phyloP scores from a whole-genome alignment of 1,139 yeast genomes.

The Yamadazyma mexicana region DNA sequence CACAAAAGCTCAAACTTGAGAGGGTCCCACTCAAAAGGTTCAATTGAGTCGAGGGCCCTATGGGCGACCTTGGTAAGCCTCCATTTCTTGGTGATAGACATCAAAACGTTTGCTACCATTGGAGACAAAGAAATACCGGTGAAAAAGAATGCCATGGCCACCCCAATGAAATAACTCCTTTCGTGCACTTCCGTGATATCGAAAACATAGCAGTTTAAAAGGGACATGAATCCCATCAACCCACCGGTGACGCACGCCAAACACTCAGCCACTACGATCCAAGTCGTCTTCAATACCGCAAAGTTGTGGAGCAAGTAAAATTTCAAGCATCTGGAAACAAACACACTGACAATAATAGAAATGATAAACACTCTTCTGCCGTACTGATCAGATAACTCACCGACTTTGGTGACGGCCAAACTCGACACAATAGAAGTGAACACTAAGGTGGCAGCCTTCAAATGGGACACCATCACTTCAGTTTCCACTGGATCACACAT shows the following conservation, averaged over 20 bases:
- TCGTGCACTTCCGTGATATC: slow-evolving; percentile 61
- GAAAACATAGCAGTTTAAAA: slow-evolving; percentile 58
- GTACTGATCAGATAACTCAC: slow-evolving; percentile 58
- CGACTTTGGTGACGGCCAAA: slow-evolving; percentile 46
- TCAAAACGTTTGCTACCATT: slow-evolving; percentile 44
- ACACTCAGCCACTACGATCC: slow-evolving; percentile 33
- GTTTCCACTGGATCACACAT: slow-evolving; percentile 34
- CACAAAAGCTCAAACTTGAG: slow-evolving; percentile 27
- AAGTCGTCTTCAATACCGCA: slow-evolving; percentile 30
- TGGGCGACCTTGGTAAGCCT: slow-evolving; percentile 3
- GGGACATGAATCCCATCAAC: slow-evolving; percentile 43
- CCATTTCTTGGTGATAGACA: slow-evolving; percentile 17
- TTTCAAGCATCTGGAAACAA: slow-evolving; percentile 24
- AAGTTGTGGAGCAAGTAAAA: slow-evolving; percentile 27
- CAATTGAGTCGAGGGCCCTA: slow-evolving; percentile 9
- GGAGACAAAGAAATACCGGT: slow-evolving; percentile 71
- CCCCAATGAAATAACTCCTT: slow-evolving; percentile 56
- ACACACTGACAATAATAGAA: slow-evolving; percentile 26
- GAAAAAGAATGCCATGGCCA: slow-evolving; percentile 53
- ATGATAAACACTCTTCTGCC: slow-evolving; percentile 57
- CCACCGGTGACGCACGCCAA: slow-evolving; percentile 58
- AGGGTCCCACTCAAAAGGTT: slow-evolving; percentile 28
- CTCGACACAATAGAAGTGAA: slow-evolving; percentile 27
- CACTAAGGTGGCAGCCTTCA: slow-evolving; percentile 23
- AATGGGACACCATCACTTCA: slow-evolving; percentile 34